Evolutionary conservation across 2,329 filamentous ascomycete species (phyloP).

Genomic region (Stagonosporopsis vannaccii): DNA sequence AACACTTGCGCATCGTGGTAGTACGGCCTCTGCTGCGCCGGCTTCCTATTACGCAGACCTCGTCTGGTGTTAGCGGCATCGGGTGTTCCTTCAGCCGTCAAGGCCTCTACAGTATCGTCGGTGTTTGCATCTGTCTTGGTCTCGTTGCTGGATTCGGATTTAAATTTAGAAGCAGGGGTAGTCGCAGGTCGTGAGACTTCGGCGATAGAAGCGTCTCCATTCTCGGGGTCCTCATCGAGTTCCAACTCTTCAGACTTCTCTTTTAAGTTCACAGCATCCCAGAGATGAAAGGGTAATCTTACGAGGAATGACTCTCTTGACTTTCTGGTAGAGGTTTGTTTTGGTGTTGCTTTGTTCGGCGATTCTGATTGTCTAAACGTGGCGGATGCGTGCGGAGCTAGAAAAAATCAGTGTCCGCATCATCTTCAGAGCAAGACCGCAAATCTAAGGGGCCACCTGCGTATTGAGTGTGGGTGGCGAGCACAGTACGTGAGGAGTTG

Average conservation of each 20-base stretch:
- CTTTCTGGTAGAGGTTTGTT: constrained; percentile 30
- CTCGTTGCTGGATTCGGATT: constrained; percentile 1
- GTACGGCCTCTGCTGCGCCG: constrained; percentile 47
- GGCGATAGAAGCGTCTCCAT: constrained; percentile 17
- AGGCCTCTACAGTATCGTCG: constrained; percentile 12
- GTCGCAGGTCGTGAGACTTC: constrained; percentile 18
- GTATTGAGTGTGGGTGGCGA: not conserved
- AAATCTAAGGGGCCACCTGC: not conserved
- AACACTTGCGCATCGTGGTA: constrained; percentile 44
- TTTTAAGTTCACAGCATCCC: constrained; percentile 6
- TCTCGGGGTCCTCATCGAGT: constrained; percentile 18
- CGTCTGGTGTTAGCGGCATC: constrained; percentile 37
- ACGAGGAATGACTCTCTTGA: constrained; percentile 35
- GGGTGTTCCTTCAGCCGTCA: constrained; percentile 31
- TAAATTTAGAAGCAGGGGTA: constrained; percentile 16
- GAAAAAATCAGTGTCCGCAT: not conserved
- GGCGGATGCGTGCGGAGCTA: constrained; percentile 23
- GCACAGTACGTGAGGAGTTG: not conserved
- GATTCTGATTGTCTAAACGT: constrained; percentile 18
- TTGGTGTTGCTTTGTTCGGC: constrained; percentile 34
- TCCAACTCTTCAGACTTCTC: constrained; percentile 32
- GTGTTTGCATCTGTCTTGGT: not conserved
- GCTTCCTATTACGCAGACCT: constrained; percentile 43
- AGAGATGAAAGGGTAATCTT: constrained; percentile 16
- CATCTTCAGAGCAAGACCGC: not conserved